A percentile compares a stretch with the other conserved stretches of the same genome.
These are phyloP conservation scores for Yarrowia galli DNA, from an alignment of 1,139 yeast species.

Conservation along the genomic window DNA sequence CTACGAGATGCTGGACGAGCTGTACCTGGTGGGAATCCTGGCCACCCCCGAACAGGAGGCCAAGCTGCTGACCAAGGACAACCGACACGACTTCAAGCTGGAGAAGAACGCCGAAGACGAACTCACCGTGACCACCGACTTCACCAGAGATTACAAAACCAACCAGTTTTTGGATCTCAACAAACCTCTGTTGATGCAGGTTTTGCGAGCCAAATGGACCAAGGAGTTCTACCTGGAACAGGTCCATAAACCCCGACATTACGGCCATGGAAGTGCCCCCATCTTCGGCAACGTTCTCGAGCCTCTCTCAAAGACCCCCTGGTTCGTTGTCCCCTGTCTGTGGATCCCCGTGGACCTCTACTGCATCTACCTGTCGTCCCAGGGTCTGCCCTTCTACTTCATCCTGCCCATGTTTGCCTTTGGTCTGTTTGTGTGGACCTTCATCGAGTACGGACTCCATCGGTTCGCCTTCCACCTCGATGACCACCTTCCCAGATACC, in stretches of 20 bases:
- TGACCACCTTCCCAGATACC: slow-evolving; percentile 80
- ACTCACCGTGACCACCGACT: slow-evolving; percentile 81
- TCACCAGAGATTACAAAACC: slow-evolving; percentile 67
- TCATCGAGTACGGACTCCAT: slow-evolving; percentile 85
- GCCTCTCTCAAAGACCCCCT: slow-evolving; percentile 72
- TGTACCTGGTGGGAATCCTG: slow-evolving; percentile 63
- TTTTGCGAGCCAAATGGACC: slow-evolving; percentile 71
- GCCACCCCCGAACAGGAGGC: slow-evolving; percentile 69
- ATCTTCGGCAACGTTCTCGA: slow-evolving; percentile 77
- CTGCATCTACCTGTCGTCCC: slow-evolving; percentile 53
- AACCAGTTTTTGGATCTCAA: slow-evolving; percentile 87
- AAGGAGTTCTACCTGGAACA: slow-evolving; percentile 94
- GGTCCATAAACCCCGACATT: slow-evolving; percentile 96
- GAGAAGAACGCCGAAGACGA: slow-evolving; percentile 61
- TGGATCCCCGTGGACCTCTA: slow-evolving; percentile 86
- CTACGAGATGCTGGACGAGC: slow-evolving; percentile 87
- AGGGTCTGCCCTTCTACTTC: slow-evolving; percentile 45
- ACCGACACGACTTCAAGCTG: slow-evolving; percentile 45
- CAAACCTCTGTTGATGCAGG: slow-evolving; percentile 82
- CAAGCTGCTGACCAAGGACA: slow-evolving; percentile 55
- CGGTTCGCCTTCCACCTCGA: slow-evolving; percentile 95
- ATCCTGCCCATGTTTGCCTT: slow-evolving; percentile 56
- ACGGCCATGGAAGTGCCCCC: slow-evolving; percentile 91
- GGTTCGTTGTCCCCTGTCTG: slow-evolving; percentile 83
- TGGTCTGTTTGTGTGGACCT: slow-evolving; percentile 91